Base-by-base conservation (phyloP, 768 basidiomycete genomes). In the Macrolepiota albuminosa region DNA sequence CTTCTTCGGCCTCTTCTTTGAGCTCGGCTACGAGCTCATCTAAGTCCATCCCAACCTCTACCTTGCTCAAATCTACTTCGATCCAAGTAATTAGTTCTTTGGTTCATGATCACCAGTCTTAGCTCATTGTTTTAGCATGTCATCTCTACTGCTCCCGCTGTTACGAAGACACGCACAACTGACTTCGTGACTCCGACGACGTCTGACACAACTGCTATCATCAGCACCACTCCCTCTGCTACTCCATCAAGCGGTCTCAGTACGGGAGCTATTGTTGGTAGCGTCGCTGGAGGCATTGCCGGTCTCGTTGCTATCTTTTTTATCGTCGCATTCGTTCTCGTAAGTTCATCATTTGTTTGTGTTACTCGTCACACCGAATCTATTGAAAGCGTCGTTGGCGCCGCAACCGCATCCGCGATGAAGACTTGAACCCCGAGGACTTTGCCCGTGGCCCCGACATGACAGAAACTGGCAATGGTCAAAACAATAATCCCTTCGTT, bases 241-340 rank as follows among this genome's bases (percentile, higher is more conserved):
- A 58, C 66, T 18, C 36, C 66, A 6, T 63, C 67, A 8, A 54
- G 65, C 24, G 70, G 67, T 9, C 47, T 77, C 49, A 72, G 72
- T 49, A 72, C 77, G 16, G 81, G 79, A n/a, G 67, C 77, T 29
- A 69, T 82, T 50, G 74, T 78, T 11, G 75, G 75, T 16, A 70
- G 72, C 31, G 64, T 74, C 24, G 74, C 68, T 0, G 81, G 78
- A 26, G 77, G 73, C 49, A 70, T 82, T 36, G 69, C 69, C 2
- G 80, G 72, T 26, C 59, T 73, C 36, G 71, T 75, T 5, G 57
- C 72, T n/a, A 65, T 76, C 56, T 64, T 74, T 26, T 72, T 79
- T 53, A 58, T 80, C 59, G 47, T 76, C 59, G 69, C 74, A 24
- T 78, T 73, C 67, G 62, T 80, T 60, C 63, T 80, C 46, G 79